These are phyloP conservation scores for Monosporozyma siamensis DNA, from an alignment of 805 yeast species.

Conservation along the genomic window DNA sequence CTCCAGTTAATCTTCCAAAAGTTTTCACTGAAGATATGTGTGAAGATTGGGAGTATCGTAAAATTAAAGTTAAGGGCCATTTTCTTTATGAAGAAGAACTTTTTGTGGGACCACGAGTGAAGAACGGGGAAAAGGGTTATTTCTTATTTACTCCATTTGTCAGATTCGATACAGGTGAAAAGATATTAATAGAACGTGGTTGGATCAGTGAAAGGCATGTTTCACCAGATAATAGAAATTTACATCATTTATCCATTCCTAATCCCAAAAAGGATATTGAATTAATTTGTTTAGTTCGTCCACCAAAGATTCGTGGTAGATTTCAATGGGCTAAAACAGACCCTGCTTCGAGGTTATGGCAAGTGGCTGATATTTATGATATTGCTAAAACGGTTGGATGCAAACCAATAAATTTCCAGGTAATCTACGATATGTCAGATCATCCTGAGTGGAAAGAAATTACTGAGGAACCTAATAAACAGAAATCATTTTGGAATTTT, in stretches of 20 bases:
- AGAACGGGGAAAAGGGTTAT: slow-evolving; percentile 69
- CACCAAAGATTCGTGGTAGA: slow-evolving; percentile 52
- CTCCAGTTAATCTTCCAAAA: slow-evolving; percentile 65
- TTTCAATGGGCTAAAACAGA: slow-evolving; percentile 65
- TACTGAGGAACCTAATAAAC: background rate
- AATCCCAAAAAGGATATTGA: slow-evolving; percentile 44
- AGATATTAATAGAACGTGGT: slow-evolving; percentile 79
- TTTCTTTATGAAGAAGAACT: slow-evolving; percentile 81
- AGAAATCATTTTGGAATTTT: slow-evolving; percentile 6
- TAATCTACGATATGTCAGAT: slow-evolving; percentile 55
- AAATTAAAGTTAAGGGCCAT: slow-evolving; percentile 65
- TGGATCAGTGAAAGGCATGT: slow-evolving; percentile 71
- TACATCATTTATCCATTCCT: slow-evolving; percentile 67
- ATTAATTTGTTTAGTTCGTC: slow-evolving; percentile 64
- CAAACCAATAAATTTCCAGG: slow-evolving; percentile 70
- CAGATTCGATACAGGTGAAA: slow-evolving; percentile 49
- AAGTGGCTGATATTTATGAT: slow-evolving; percentile 69
- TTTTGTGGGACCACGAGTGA: slow-evolving; percentile 82
- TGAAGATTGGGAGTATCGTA: slow-evolving; percentile 70
- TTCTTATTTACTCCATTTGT: slow-evolving; percentile 72
- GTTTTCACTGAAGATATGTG: slow-evolving; percentile 55
- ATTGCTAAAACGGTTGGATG: slow-evolving; percentile 57
- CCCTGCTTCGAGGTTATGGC: slow-evolving; percentile 57
- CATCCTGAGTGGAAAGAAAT: slow-evolving; percentile 29
- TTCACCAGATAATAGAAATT: slow-evolving; percentile 45